These are phyloP conservation scores for Diaporthe capsici DNA, from an alignment of 2,329 filamentous ascomycete genomes.

Conservation along the genomic window DNA sequence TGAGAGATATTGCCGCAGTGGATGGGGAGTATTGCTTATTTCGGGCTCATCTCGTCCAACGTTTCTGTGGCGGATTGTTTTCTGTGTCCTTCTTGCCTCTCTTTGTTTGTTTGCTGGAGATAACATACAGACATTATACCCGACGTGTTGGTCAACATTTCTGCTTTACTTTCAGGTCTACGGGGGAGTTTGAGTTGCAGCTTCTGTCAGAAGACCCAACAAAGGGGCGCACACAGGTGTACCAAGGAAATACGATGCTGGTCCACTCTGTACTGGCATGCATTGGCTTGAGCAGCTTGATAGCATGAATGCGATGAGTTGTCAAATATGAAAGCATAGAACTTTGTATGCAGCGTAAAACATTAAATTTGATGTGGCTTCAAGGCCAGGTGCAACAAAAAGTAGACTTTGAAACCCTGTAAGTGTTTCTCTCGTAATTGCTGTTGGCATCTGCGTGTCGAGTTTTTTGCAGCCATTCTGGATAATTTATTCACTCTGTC, in stretches of 20 bases:
- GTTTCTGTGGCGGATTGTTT: neutral
- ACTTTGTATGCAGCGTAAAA: neutral
- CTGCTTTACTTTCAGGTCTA: constrained; percentile 30
- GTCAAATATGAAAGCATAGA: neutral
- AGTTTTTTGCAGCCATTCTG: neutral
- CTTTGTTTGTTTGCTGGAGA: constrained; percentile 36
- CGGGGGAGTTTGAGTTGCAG: neutral
- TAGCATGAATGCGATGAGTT: constrained; percentile 31
- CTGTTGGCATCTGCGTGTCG: neutral
- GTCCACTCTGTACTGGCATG: neutral
- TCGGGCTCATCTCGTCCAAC: neutral
- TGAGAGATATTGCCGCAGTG: neutral
- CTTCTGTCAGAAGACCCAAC: neutral
- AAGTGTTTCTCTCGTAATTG: neutral
- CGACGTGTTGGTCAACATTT: constrained; percentile 32
- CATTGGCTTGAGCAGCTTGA: constrained; percentile 29
- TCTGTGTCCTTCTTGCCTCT: constrained; percentile 4
- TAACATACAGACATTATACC: constrained; percentile 40
- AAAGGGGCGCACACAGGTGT: neutral
- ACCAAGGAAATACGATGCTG: neutral
- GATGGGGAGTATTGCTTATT: neutral
- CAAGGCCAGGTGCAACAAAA: neutral
- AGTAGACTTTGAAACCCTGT: neutral
- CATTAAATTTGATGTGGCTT: neutral
- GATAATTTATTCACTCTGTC: neutral